Percentiles rank a stretch among this genome's conserved stretches.
Evolutionary conservation across 176 grass and related monocot genomes (phyloP).

Genomic region (Thalia dealbata): DNA sequence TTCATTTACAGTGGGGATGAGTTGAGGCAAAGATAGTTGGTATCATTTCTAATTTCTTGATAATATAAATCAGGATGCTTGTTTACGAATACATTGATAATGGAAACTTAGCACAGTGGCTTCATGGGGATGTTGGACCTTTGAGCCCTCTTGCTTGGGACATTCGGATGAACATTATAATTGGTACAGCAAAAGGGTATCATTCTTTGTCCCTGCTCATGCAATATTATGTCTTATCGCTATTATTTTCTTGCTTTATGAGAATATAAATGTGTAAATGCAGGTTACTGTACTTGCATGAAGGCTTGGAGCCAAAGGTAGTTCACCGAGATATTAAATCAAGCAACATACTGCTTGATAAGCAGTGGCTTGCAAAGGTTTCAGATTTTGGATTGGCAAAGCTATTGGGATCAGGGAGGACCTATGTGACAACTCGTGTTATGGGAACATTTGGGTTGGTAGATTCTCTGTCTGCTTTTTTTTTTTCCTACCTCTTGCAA

Average conservation of each 20-base stretch:
- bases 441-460: conserved; percentile 95
- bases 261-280: conserved; percentile 16
- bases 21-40: conserved; percentile 5
- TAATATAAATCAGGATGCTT: conserved; percentile 60
- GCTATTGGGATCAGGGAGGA: conserved; percentile 79
- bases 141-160: conserved; percentile 87
- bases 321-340: conserved; percentile 96
- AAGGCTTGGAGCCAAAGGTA: conserved; percentile 90
- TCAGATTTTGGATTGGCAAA: conserved; percentile 97
- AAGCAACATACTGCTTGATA: conserved; percentile 91
- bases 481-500: not conserved
- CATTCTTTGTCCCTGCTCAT: not conserved
- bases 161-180: conserved; percentile 72
- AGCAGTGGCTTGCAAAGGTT: conserved; percentile 78
- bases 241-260: conserved; percentile 11
- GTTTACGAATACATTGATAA: conserved; percentile 89
- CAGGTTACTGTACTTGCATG: conserved; percentile 91
- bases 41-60: conserved; percentile 12
- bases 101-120: conserved; percentile 92
- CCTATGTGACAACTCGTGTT: conserved; percentile 83
- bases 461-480: conserved; percentile 1
- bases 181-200: conserved; percentile 91
- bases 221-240: not conserved
- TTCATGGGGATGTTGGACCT: conserved; percentile 86
- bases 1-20: not conserved